Base-by-base conservation (phyloP, 257 asterid species). In the Fraxinus pennsylvanica region DNA sequence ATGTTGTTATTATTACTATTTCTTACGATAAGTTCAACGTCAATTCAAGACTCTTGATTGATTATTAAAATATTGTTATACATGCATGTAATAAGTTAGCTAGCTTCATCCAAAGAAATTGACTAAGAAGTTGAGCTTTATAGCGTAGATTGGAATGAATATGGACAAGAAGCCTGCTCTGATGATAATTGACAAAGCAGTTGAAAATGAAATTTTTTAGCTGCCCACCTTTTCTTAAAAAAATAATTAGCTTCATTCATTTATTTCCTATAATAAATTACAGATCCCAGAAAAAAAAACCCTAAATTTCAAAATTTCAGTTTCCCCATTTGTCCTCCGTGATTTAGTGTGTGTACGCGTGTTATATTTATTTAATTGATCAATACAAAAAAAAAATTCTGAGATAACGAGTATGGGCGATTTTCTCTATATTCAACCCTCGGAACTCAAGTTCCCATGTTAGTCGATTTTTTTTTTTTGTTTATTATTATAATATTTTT, bases 391-490 rank as follows among this genome's bases (percentile, higher is more conserved):
- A 6, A 54, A 45, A 72, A 72, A 41, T 30, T 41, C 76, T 67
- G 63, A 79, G 81, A 73, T 76, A 89, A 84, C 59, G 94, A 87
- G 84, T 47, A 75, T 87, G 77, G 95, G 98, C 12, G 97, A 92
- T 72, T 89, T 88, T 71, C 86, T 93, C 75, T 82, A 87, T 29
- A 81, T 93, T 84, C 92, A 93, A 74, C 97, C 96, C 12, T 79
- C 95, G 17, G 97, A 93, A 76, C 87, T 93, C 61, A 92, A 90
- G 83, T 92, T 93, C 82, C 95, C 90, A 76, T 86, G 97, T 90
- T 82, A 85, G 94, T 84, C 10, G 12, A 66, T 25, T 25, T 25
- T 78, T 65, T 70, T 30, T 39, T 52, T 21, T 21, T 25, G 27
- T 25, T 25, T 25, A 25, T 25, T 25, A 25, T 25, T n/a, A 9